Evolutionary conservation across 495 filamentous ascomycete species (phyloP).

Genomic region (Trichoderma virens): DNA sequence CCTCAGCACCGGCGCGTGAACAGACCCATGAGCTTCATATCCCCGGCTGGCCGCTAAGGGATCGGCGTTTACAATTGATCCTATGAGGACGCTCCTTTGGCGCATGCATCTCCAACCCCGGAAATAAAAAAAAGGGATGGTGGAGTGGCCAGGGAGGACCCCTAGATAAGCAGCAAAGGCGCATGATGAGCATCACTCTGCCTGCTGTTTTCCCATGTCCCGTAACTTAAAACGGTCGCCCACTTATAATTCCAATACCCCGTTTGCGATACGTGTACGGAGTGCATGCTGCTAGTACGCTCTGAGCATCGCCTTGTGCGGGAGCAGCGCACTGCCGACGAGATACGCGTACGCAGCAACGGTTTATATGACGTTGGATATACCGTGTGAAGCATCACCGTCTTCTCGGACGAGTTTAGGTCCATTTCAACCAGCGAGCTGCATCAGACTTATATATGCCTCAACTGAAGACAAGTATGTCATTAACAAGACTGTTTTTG

Average conservation of each 20-base stretch:
- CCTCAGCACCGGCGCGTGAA: background rate
- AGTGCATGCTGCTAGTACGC: background rate
- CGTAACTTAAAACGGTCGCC: no score
- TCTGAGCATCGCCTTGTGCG: background rate
- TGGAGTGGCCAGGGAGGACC: no score
- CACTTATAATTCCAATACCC: no score
- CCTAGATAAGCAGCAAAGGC: background rate
- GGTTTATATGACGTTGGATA: no score
- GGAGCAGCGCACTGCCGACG: background rate
- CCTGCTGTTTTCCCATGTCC: no score
- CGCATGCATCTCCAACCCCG: background rate
- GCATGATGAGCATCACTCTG: background rate
- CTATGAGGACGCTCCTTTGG: background rate
- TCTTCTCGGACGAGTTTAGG: no score
- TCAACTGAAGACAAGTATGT: no score
- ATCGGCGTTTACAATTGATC: background rate
- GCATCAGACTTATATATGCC: no score
- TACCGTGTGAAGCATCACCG: no score
- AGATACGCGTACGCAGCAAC: background rate
- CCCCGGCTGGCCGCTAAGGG: background rate
- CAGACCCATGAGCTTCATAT: background rate
- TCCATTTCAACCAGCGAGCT: no score
- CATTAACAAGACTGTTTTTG: no score
- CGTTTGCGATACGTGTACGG: no score
- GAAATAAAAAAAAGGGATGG: background rate